Evolutionary conservation across 371 early-diverging fungal genomes (phyloP), one percentile per base, ranked within the genome.

Genomic region (Actinomucor elegans): DNA sequence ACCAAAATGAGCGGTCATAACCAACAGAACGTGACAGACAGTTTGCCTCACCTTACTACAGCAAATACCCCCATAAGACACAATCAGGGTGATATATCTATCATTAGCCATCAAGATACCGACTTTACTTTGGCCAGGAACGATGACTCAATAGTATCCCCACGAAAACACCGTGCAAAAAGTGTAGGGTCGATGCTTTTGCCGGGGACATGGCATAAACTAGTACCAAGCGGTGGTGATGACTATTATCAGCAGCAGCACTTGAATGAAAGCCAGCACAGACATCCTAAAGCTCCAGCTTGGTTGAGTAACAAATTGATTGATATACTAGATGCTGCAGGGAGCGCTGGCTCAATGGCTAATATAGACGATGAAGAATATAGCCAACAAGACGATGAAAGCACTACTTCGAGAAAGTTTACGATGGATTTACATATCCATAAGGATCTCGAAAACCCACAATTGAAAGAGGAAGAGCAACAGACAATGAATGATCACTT

Each of bases 401-500:
- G 17, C 11, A 27, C 18, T 14, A 18, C 24, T 4, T 40, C 15
- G 7, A n/a, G n/a, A 0, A 5, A 32, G 4, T 14, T n/a, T 29
- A 4, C 20, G n/a, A 14, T 18, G 10, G 40, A 27, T 29, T 12
- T 23, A n/a, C 12, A 50, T 7, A 11, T n/a, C 12, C 24, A n/a
- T 6, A 41, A 23, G 21, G 21, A 20, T 24, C 44, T 14, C 11
- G 8, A 4, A 11, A 18, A 48, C 17, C 49, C 49, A 8, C 14
- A 28, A 1, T n/a, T 45, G 27, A 52, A 17, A 18, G 45, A 59
- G 27, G 58, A 65, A 43, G 45, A 52, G 14, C 66, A 67, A 29
- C 18, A 21, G 5, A 26, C 41, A 4, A 35, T 65, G 36, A 62
- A 72, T 32, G 75, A 71, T 1, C 61, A 64, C 31, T 71, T 88